Evolutionary conservation across 2,329 filamentous ascomycete genomes (phyloP), one percentile per base, ranked within the genome.

Genomic region (Arthrobotrys sinensis): DNA sequence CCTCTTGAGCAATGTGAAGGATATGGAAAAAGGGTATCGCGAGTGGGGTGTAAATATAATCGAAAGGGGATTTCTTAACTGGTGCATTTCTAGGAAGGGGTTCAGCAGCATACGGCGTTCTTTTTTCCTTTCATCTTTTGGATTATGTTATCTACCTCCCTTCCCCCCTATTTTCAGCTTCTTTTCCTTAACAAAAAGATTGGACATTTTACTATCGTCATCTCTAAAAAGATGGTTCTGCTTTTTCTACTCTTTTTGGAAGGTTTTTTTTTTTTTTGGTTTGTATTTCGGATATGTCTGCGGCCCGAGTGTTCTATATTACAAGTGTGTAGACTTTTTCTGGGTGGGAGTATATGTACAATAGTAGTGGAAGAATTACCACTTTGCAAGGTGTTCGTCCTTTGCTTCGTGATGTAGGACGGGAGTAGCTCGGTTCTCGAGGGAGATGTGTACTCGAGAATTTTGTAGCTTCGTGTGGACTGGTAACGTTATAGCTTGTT

Each of bases 261-360:
- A 62, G 2, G 10, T 24, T 21, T 36, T 55, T 60, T 38, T 43
- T 7, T 16, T 60, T 24, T 43, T 40, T 14, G 10, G 48, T 48
- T 64, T 24, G 11, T 48, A 19, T 50, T 34, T 53, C 45, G 45
- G 16, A 38, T 66, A 28, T 7, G 4, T 52, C 43, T 43, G 10
- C 19, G 53, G 36, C 10, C 11, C n/a, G 34, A 16, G 0, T 32
- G 52, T 32, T 73, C 38, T 66, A 65, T 73, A 66, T 73, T 73
- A 73, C 57, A 64, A 68, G 24, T 5, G 60, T 45, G 50, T 73
- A 73, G 60, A 38, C 55, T 60, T 60, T 60, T 60, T 19, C 12
- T 10, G 32, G 45, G 36, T 19, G 16, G 21, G 11, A 32, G 14
- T 73, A 60, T 73, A 73, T 73, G 60, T 73, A 73, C 69, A 73